These are phyloP conservation scores for Blastomyces parvus DNA, from an alignment of 2,329 filamentous ascomycete genomes.

Conservation along the genomic window DNA sequence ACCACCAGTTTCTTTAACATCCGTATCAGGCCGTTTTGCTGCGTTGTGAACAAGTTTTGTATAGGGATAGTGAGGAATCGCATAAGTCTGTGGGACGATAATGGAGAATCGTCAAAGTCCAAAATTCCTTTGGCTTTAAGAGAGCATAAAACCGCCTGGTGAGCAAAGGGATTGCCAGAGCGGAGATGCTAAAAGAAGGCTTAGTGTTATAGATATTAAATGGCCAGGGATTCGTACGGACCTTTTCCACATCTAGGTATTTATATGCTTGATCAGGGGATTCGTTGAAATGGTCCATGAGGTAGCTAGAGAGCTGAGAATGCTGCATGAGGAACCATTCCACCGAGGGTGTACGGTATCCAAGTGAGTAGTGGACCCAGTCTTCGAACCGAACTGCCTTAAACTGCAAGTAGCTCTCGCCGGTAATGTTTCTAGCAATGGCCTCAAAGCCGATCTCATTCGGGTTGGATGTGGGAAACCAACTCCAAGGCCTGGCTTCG, in stretches of 20 bases:
- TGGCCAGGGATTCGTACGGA: conserved; percentile 14
- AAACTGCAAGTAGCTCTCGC: conserved; percentile 34
- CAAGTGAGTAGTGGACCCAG: conserved; percentile 31
- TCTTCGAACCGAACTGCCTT: conserved; percentile 32
- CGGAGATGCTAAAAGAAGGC: conserved; percentile 26
- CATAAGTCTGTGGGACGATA: conserved; percentile 19
- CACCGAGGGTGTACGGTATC: conserved; percentile 26
- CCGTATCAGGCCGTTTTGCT: conserved; percentile 22
- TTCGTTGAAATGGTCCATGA: conserved; percentile 20
- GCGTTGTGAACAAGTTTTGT: conserved; percentile 28
- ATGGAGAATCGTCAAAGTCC: conserved; percentile 9
- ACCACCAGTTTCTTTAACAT: conserved; percentile 32
- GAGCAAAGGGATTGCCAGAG: conserved; percentile 30
- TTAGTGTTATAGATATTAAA: conserved; percentile 3
- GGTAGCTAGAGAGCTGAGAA: conserved; percentile 25
- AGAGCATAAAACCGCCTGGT: conserved; percentile 27
- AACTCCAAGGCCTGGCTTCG: conserved; percentile 26
- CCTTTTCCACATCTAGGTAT: conserved; percentile 32
- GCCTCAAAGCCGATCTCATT: conserved; percentile 18
- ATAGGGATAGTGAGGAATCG: conserved; percentile 33
- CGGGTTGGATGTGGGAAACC: conserved; percentile 25
- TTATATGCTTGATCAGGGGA: conserved; percentile 25
- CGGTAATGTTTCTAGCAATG: conserved; percentile 29
- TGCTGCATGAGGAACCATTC: conserved; percentile 35
- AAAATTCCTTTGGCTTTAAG: conserved; percentile 16